phyloP scores from a whole-genome alignment of 1,284 basidiomycete genomes.

The Anthracocystis panici-leucophaei region DNA sequence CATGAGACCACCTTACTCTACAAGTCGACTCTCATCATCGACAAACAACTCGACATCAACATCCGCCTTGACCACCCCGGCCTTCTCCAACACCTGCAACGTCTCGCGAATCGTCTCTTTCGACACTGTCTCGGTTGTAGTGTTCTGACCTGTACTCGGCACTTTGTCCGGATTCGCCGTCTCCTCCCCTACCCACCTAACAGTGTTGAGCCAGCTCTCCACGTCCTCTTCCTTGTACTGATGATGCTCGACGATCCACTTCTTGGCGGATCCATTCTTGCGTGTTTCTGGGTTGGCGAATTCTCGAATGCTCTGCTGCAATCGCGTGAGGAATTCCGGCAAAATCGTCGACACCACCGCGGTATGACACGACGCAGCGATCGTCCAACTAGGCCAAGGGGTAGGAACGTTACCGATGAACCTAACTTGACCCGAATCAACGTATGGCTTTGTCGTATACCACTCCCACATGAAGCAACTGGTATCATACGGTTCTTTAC shows the following conservation, averaged over 20 bases:
- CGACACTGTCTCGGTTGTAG: constrained; percentile 50
- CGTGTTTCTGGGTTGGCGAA: constrained; percentile 57
- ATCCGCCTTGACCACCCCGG: constrained; percentile 50
- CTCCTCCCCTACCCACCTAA: constrained; percentile 62
- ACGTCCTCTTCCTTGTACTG: constrained; percentile 80
- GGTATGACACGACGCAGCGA: constrained; percentile 58
- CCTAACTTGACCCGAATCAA: constrained; percentile 80
- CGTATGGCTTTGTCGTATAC: constrained; percentile 95
- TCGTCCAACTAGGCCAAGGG: constrained; percentile 93
- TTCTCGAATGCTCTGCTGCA: constrained; percentile 45
- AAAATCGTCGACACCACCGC: constrained; percentile 18
- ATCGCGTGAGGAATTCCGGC: constrained; percentile 43
- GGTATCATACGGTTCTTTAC: constrained; percentile 20
- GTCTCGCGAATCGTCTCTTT: constrained; percentile 42
- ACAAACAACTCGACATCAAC: constrained; percentile 21
- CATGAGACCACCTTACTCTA: constrained; percentile 14
- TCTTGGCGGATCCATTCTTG: constrained; percentile 14
- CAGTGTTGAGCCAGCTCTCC: constrained; percentile 72
- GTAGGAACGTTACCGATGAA: constrained; percentile 89
- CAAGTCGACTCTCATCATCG: constrained; percentile 25
- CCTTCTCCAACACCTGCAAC: constrained; percentile 54
- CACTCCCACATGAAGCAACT: constrained; percentile 76
- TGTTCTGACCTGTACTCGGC: constrained; percentile 42
- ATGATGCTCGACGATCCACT: constrained; percentile 52
- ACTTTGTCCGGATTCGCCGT: constrained; percentile 41